These are phyloP conservation scores for Chytriomyces confervae DNA, from an alignment of 192 early-diverging fungal genomes.

Conservation along the genomic window DNA sequence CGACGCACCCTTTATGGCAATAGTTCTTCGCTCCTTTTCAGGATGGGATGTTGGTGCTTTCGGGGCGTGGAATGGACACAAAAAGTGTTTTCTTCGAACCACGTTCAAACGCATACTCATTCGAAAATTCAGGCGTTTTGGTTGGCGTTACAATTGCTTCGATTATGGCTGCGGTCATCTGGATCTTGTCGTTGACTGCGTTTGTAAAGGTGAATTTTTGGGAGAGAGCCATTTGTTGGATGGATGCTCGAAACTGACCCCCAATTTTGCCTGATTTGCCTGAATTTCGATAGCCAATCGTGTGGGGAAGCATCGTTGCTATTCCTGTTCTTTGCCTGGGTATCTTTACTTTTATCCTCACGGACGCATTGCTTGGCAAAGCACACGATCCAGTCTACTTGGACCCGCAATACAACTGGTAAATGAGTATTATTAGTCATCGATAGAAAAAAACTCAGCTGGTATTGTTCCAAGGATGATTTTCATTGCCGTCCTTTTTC, in stretches of 20 bases:
- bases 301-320: slow-evolving; percentile 36
- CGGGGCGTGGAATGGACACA: background rate
- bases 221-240: background rate
- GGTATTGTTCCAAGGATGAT: slow-evolving; percentile 36
- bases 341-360: slow-evolving; percentile 38
- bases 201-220: slow-evolving; percentile 22
- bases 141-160: slow-evolving; percentile 13
- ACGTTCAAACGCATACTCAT: too few species aligned
- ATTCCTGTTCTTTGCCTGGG: slow-evolving; percentile 42
- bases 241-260: background rate
- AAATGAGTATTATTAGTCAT: background rate
- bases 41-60: slow-evolving; percentile 53
- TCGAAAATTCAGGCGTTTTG: slow-evolving; percentile 6
- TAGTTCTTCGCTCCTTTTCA: slow-evolving; percentile 48
- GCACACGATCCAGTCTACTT: slow-evolving; percentile 43
- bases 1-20: too few species aligned
- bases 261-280: background rate
- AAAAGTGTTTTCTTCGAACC: background rate
- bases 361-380: slow-evolving; percentile 43
- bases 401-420: slow-evolving; percentile 43
- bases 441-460: background rate
- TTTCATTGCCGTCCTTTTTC: slow-evolving; percentile 22
- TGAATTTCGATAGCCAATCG: slow-evolving; percentile 32
- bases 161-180: slow-evolving; percentile 13
- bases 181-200: slow-evolving; percentile 30